These are phyloP conservation scores for Dichomitus squalens DNA, from an alignment of 1,284 basidiomycete species.

Conservation along the genomic window DNA sequence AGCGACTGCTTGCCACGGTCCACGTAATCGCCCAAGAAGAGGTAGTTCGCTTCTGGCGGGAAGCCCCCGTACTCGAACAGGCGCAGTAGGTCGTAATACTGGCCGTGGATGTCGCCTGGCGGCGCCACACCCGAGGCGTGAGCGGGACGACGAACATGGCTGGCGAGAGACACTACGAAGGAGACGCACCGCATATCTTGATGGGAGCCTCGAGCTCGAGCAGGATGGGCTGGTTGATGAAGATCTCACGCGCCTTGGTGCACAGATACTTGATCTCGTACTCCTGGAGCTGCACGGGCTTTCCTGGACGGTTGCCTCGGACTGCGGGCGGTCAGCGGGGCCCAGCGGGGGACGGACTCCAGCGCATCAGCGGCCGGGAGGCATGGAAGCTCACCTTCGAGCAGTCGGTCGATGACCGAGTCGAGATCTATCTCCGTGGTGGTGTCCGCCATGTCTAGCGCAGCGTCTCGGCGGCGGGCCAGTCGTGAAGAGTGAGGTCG, in stretches of 20 bases:
- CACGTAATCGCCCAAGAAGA: conserved; percentile 95
- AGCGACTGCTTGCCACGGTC: conserved; percentile 94
- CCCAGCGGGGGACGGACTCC: conserved; percentile 13
- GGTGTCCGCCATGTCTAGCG: conserved; percentile 57
- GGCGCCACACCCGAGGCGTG: neutral
- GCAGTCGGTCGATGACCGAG: conserved; percentile 95
- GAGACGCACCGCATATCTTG: conserved; percentile 90
- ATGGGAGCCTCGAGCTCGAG: conserved; percentile 95
- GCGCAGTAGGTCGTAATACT: conserved; percentile 93
- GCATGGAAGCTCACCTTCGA: conserved; percentile 78
- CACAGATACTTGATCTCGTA: conserved; percentile 97
- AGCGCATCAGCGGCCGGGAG: conserved; percentile 18
- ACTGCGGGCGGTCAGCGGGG: conserved; percentile 50
- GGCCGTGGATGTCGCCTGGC: conserved; percentile 90
- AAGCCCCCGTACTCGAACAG: conserved; percentile 96
- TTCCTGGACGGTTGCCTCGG: conserved; percentile 91
- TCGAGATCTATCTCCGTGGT: conserved; percentile 93
- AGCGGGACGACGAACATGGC: conserved; percentile 4
- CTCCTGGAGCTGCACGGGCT: conserved; percentile 92
- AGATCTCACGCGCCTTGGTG: conserved; percentile 93
- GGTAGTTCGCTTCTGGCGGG: conserved; percentile 95
- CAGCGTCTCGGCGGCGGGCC: conserved; percentile 18
- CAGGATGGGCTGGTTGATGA: conserved; percentile 94
- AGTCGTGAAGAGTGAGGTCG: conserved; percentile 30
- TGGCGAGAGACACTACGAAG: conserved; percentile 1